Evolutionary conservation across 495 filamentous ascomycete genomes (phyloP), one percentile per base, ranked within the genome.

Genomic region (Podospora pseudocomata): DNA sequence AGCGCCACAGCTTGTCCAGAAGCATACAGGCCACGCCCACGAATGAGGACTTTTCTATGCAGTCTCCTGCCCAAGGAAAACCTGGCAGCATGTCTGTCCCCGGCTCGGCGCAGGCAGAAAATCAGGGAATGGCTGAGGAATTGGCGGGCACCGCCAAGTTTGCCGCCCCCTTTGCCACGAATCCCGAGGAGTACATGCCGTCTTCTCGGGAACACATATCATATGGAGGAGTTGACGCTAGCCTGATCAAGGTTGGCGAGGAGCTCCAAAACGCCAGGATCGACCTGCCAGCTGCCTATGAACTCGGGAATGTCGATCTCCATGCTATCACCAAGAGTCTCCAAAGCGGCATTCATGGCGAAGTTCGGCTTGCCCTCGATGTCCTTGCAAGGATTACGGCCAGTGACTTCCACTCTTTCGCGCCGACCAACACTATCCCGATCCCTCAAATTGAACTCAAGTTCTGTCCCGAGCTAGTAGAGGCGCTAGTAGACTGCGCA

Each of bases 291-390:
- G 77, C 80, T 0, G 84, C 91, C n/a, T 79, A 82, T 4, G 94
- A 99, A 71, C 81, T 97, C 32, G 95, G 95, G 13, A 81, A 91
- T 18, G 89, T 99, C 65, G 94, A 99, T 73, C 89, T 97, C 30
- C 91, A 92, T 70, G 92, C 94, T n/a, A 83, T 99, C 55, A 96
- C 88, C 1, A 91, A 92, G 84, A 91, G 92, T 73, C 82, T 99
- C n/a, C 92, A 96, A 69, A 96, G 91, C 67, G 95, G 94, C 3
- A 91, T 99, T 63, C 86, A 92, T 72, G 88, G 88, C 15, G 95
- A 99, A 76, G 87, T 97, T 28, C 89, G 93, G 11, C 79, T 96
- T 71, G 94, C 95, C 15, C 80, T 99, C 62, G 95, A 97, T 77
- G 91, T 89, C 1, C 84, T 99, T 7, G 88, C 87, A 49, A 80